These are phyloP conservation scores for Hypoxylon crocopeplum DNA, from an alignment of 495 filamentous ascomycete genomes.

Conservation along the genomic window DNA sequence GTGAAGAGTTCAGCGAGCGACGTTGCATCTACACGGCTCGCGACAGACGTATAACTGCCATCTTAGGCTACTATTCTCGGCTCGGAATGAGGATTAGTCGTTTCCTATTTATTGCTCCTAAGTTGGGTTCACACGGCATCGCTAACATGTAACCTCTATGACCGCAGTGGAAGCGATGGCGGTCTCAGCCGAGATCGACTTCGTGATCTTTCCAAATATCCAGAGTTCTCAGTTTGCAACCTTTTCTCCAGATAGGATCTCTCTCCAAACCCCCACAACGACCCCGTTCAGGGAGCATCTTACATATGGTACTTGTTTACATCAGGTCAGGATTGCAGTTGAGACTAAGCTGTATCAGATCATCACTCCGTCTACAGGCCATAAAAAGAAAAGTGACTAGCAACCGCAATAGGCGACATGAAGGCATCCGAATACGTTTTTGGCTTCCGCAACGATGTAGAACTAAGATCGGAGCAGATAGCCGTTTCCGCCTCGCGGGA, in stretches of 20 bases:
- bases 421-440: constrained; percentile 13
- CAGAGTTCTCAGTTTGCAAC: constrained; percentile 1
- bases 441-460: constrained; percentile 1
- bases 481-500: constrained; percentile 20
- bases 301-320: background rate
- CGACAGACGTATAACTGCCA: constrained; percentile 10
- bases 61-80: constrained; percentile 29
- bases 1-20: constrained; percentile 12
- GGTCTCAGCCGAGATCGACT: constrained; percentile 14
- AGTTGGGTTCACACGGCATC: background rate
- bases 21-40: constrained; percentile 30
- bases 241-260: constrained; percentile 14
- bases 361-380: too few relatives aligned
- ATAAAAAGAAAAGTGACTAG: too few relatives aligned
- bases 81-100: background rate
- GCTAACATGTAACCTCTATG: background rate
- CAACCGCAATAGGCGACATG: background rate
- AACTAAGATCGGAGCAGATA: constrained; percentile 8
- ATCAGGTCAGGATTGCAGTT: constrained; percentile 1
- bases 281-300: constrained; percentile 5
- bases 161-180: background rate
- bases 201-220: background rate
- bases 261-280: constrained; percentile 15
- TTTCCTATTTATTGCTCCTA: constrained; percentile 27
- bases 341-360: background rate